Evolutionary conservation across 202 grass and related monocot species (phyloP).

Genomic region (Carex sylvatica): DNA sequence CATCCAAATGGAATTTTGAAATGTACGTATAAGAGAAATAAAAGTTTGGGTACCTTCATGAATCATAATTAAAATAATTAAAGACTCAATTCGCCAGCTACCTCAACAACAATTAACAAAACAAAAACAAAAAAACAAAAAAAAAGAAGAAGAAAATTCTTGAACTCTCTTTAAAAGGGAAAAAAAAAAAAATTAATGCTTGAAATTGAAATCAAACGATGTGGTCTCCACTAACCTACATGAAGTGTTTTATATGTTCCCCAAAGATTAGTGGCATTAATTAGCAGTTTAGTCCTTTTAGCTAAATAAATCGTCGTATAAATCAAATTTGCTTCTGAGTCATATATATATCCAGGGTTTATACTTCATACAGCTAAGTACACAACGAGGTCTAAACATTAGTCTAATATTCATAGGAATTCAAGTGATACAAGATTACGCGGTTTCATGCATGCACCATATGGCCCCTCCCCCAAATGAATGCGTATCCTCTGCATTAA

Average conservation of each 20-base stretch:
- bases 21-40: background rate
- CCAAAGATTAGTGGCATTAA: background rate
- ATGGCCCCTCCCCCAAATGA: too few relatives aligned
- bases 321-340: background rate
- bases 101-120: too few relatives aligned
- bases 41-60: background rate
- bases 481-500: too few relatives aligned
- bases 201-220: background rate
- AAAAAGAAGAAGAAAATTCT: background rate
- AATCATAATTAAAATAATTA: background rate
- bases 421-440: background rate
- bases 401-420: constrained; percentile 3
- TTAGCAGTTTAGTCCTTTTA: background rate
- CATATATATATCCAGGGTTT: background rate
- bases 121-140: background rate
- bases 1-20: background rate
- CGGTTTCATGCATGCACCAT: too few relatives aligned
- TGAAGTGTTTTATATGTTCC: background rate
- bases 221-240: constrained; percentile 10
- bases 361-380: constrained; percentile 14
- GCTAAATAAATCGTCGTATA: background rate
- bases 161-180: background rate
- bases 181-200: background rate
- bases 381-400: background rate
- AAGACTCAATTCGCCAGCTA: background rate